These are phyloP conservation scores for Rhodotorula sp. DNA, from an alignment of 1,284 basidiomycete species.

Conservation along the genomic window DNA sequence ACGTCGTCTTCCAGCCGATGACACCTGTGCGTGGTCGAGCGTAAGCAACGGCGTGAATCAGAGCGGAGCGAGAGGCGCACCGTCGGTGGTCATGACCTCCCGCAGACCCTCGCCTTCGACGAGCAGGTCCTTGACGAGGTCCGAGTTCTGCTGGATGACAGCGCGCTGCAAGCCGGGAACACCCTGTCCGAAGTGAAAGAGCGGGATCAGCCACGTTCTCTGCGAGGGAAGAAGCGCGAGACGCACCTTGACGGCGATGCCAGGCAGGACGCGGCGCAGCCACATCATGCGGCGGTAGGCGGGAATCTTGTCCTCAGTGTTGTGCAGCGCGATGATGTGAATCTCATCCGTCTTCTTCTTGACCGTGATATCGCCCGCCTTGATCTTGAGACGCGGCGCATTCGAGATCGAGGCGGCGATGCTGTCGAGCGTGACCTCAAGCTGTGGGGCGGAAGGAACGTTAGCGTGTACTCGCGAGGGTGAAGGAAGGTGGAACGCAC, in stretches of 20 bases:
- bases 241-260: slow-evolving; percentile 82
- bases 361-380: slow-evolving; percentile 58
- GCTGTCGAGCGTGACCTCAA: slow-evolving; percentile 90
- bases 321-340: slow-evolving; percentile 65
- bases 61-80: slow-evolving; percentile 53
- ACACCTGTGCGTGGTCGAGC: slow-evolving; percentile 64
- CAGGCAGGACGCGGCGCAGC: slow-evolving; percentile 74
- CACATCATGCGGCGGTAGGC: slow-evolving; percentile 80
- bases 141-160: slow-evolving; percentile 84
- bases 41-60: neutral
- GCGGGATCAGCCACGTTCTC: too few species aligned
- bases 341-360: slow-evolving; percentile 65
- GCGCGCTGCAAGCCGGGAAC: slow-evolving; percentile 81
- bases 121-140: slow-evolving; percentile 74
- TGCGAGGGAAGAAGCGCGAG: neutral
- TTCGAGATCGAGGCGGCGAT: slow-evolving; percentile 88
- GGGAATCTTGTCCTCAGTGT: slow-evolving; percentile 75
- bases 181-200: slow-evolving; percentile 58
- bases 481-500: slow-evolving; percentile 53
- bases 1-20: slow-evolving; percentile 85
- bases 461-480: neutral
- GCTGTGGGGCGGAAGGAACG: slow-evolving; percentile 54
- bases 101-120: slow-evolving; percentile 98
- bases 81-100: slow-evolving; percentile 96
- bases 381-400: slow-evolving; percentile 89